Percentiles rank a stretch among this genome's conserved stretches.
phyloP scores from a whole-genome alignment of 1,139 yeast genomes.

The Saccharomycopsis hybrid region DNA sequence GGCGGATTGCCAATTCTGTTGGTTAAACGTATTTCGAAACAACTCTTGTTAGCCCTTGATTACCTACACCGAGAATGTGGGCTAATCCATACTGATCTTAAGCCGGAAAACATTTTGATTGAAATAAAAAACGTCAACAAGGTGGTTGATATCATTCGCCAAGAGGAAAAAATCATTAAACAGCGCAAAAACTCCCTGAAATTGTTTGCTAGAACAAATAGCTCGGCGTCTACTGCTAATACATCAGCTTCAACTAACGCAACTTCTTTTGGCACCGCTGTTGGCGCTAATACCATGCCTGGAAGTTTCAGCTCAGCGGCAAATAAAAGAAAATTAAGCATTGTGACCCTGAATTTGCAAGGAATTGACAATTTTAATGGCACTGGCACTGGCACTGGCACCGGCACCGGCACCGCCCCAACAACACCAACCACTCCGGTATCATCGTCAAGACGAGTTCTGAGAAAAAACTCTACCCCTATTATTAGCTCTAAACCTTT shows the following conservation, averaged over 20 bases:
- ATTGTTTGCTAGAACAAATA: neutral
- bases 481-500: constrained; percentile 30
- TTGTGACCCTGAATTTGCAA: neutral
- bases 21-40: constrained; percentile 69
- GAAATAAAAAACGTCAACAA: constrained; percentile 70
- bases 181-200: neutral
- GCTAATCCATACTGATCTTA: constrained; percentile 72
- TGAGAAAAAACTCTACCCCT: constrained; percentile 22
- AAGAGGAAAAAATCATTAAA: constrained; percentile 3
- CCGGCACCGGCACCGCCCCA: neutral
- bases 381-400: too few relatives aligned
- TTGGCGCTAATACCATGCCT: neutral
- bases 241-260: neutral
- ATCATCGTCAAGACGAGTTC: constrained; percentile 11
- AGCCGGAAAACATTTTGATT: constrained; percentile 71
- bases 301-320: neutral
- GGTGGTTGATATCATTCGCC: constrained; percentile 34
- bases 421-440: neutral
- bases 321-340: neutral
- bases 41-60: constrained; percentile 59
- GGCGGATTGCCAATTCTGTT: constrained; percentile 67
- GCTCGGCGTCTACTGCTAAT: neutral
- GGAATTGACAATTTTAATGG: neutral
- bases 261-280: neutral
- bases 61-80: constrained; percentile 70